Evolutionary conservation across 129 eudicot species (phyloP).

Genomic region (Kitagawia praeruptora): DNA sequence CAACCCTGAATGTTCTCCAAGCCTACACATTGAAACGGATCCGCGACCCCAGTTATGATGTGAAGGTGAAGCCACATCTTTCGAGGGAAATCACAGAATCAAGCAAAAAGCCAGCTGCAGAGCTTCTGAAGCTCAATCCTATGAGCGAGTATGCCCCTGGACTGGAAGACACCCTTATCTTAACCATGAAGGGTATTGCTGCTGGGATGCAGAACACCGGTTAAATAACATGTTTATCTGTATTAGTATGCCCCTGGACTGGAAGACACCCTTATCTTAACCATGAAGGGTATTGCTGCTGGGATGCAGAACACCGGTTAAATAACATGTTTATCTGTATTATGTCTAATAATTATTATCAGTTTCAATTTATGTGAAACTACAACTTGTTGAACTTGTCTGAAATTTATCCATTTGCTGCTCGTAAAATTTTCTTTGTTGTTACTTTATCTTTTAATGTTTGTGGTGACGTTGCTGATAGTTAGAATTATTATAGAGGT

Average conservation of each 20-base stretch:
- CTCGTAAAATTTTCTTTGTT: not conserved
- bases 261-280: constrained; percentile 71
- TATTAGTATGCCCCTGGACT: constrained; percentile 74
- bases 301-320: constrained; percentile 86
- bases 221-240: too few species aligned
- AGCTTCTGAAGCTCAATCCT: constrained; percentile 75
- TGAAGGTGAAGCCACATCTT: constrained; percentile 52
- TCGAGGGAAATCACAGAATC: constrained; percentile 56
- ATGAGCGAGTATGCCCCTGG: constrained; percentile 78
- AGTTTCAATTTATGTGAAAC: not conserved
- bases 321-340: not conserved
- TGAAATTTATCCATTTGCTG: not conserved
- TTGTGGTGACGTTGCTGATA: too few species aligned
- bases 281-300: constrained; percentile 87
- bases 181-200: constrained; percentile 85
- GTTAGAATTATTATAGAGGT: too few species aligned
- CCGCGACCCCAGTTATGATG: constrained; percentile 65
- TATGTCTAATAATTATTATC: not conserved
- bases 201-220: constrained; percentile 91
- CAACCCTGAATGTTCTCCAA: constrained; percentile 66
- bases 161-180: constrained; percentile 65
- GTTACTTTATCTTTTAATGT: not conserved
- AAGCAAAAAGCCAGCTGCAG: constrained; percentile 43
- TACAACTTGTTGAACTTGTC: not conserved
- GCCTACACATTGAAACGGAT: constrained; percentile 69